These are phyloP conservation scores for Cryptococcus wingfieldii DNA, from an alignment of 1,284 basidiomycete genomes.

Conservation along the genomic window DNA sequence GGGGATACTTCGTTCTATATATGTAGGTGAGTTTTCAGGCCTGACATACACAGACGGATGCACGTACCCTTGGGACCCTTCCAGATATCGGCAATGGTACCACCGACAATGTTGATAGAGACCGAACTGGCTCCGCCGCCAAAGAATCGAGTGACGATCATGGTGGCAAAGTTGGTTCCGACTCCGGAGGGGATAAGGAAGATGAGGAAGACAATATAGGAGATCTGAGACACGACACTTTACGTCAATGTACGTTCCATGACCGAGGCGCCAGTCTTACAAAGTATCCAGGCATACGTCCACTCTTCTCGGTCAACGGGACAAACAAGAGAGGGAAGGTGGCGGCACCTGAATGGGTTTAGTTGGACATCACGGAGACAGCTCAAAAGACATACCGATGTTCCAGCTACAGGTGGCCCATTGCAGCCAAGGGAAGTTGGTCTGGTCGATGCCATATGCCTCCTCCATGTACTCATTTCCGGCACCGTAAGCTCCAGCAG, in stretches of 20 bases:
- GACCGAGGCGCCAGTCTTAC: background rate
- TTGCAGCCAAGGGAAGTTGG: slow-evolving; percentile 7
- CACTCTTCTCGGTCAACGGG: slow-evolving; percentile 12
- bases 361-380: background rate
- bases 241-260: background rate
- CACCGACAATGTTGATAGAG: slow-evolving; percentile 11
- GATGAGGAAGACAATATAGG: slow-evolving; percentile 13
- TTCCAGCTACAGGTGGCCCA: slow-evolving; percentile 16
- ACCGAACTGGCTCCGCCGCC: slow-evolving; percentile 13
- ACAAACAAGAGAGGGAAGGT: slow-evolving; percentile 10
- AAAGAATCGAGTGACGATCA: slow-evolving; percentile 11
- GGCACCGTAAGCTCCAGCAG: slow-evolving; percentile 12
- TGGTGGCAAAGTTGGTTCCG: slow-evolving; percentile 10
- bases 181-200: slow-evolving; percentile 12
- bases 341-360: slow-evolving; percentile 1
- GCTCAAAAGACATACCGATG: slow-evolving; percentile 2
- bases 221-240: slow-evolving; percentile 1
- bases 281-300: slow-evolving; percentile 17
- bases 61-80: too few species aligned
- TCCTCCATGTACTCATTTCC: slow-evolving; percentile 12
- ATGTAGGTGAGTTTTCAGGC: too few species aligned
- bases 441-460: slow-evolving; percentile 6
- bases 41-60: too few species aligned
- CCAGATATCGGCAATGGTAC: slow-evolving; percentile 9
- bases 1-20: slow-evolving; percentile 8